A percentile compares a stretch with the other conserved stretches of the same genome.
Evolutionary conservation across 192 early-diverging fungal species (phyloP).

Genomic region (Podila horticola): DNA sequence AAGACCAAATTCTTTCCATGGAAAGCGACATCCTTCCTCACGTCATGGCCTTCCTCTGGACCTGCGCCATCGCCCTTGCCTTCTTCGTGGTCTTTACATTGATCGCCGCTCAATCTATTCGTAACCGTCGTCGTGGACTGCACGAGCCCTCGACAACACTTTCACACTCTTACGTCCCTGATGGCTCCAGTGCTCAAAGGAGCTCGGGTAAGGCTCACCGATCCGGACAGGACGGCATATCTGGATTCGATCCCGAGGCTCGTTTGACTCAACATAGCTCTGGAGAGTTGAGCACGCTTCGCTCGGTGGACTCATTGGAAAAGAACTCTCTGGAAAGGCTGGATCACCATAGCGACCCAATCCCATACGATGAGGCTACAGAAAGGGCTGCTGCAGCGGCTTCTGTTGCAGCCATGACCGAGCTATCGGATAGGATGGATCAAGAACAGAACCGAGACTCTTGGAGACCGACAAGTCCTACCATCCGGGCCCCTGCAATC

Average conservation of each 20-base stretch:
- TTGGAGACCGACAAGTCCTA: slow-evolving; percentile 13
- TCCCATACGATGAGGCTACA: background rate
- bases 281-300: slow-evolving; percentile 13
- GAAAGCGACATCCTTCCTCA: slow-evolving; percentile 14
- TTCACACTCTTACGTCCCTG: background rate
- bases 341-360: slow-evolving; percentile 6
- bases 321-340: slow-evolving; percentile 26
- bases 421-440: slow-evolving; percentile 14
- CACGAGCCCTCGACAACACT: slow-evolving; percentile 31
- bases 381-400: slow-evolving; percentile 7
- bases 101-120: slow-evolving; percentile 36
- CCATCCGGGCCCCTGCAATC: background rate
- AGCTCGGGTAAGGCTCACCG: background rate
- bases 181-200: slow-evolving; percentile 17
- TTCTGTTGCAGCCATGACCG: slow-evolving; percentile 16
- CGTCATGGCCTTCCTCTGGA: slow-evolving; percentile 38
- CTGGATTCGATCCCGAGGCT: slow-evolving; percentile 18
- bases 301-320: slow-evolving; percentile 6
- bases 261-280: slow-evolving; percentile 25
- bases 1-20: slow-evolving; percentile 21
- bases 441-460: slow-evolving; percentile 11
- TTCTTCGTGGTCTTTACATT: slow-evolving; percentile 19
- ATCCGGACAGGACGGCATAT: background rate
- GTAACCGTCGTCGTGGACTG: slow-evolving; percentile 25
- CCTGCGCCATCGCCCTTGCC: slow-evolving; percentile 35